Evolutionary conservation across 805 yeast genomes (phyloP).

Genomic region (Debaryomyces tyrocola): DNA sequence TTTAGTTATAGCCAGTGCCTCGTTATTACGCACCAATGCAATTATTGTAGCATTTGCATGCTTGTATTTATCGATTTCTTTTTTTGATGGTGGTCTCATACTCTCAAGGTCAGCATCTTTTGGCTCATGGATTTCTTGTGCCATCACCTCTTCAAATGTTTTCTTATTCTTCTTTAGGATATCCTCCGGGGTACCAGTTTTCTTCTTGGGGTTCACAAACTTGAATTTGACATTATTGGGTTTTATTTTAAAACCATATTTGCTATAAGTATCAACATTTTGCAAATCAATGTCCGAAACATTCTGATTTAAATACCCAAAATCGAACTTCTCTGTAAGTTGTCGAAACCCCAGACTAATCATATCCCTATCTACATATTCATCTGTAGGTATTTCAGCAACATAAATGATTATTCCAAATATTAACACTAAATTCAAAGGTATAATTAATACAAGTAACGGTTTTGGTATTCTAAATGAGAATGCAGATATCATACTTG

Average conservation of each 20-base stretch:
- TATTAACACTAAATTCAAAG: conserved; percentile 11
- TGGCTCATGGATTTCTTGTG: conserved; percentile 47
- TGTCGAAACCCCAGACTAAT: conserved; percentile 7
- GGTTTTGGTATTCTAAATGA: conserved; percentile 12
- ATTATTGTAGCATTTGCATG: conserved; percentile 76
- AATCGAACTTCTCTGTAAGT: conserved; percentile 12
- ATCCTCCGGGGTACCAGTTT: conserved; percentile 28
- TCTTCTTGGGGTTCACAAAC: conserved; percentile 27
- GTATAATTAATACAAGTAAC: conserved; percentile 7
- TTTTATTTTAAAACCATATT: conserved; percentile 16
- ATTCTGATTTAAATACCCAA: conserved; percentile 6
- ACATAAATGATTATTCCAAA: conserved; percentile 8
- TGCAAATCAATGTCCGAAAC: conserved; percentile 2
- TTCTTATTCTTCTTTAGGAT: conserved; percentile 39
- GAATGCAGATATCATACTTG: conserved; percentile 18
- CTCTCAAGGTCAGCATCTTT: conserved; percentile 32
- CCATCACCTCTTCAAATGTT: conserved; percentile 36
- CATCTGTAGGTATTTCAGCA: conserved; percentile 1
- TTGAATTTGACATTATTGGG: conserved; percentile 33
- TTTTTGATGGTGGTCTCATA: conserved; percentile 24
- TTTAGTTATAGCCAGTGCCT: conserved; percentile 44
- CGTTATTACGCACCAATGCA: conserved; percentile 71
- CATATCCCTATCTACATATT: conserved; percentile 1
- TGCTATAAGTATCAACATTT: neutral
- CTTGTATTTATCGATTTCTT: conserved; percentile 23